Percentiles rank a stretch among this genome's conserved stretches.
phyloP scores from a whole-genome alignment of 345 rosid species.

The Punica granatum region DNA sequence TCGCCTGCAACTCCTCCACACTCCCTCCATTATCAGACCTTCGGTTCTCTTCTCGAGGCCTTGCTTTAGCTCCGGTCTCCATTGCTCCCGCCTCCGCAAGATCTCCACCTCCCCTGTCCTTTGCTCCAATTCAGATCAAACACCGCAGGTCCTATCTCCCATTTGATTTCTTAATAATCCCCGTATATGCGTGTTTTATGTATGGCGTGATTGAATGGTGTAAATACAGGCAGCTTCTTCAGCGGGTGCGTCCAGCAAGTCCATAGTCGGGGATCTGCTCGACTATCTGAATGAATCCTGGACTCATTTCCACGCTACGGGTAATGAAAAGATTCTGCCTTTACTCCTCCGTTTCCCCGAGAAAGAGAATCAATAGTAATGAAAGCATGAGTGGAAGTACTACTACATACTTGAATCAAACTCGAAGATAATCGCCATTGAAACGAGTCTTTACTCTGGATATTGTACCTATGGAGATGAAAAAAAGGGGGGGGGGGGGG shows the following conservation, averaged over 20 bases:
- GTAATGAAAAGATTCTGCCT: constrained; percentile 15
- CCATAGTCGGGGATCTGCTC: constrained; percentile 28
- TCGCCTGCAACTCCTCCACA: constrained; percentile 38
- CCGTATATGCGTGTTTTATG: not conserved
- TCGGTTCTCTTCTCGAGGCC: constrained; percentile 16
- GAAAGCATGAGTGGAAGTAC: not conserved
- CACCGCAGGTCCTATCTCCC: constrained; percentile 15
- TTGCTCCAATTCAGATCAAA: constrained; percentile 20
- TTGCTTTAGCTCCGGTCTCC: constrained; percentile 3
- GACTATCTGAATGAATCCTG: constrained; percentile 89
- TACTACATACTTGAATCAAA: not conserved
- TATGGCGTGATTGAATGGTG: not conserved
- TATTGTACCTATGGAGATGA: not conserved
- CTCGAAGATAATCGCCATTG: not conserved
- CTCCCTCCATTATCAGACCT: constrained; percentile 23
- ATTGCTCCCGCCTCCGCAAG: constrained; percentile 20
- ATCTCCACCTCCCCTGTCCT: constrained; percentile 24
- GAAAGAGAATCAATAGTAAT: not conserved
- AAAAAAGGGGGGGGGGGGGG: too few relatives aligned
- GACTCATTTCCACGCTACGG: constrained; percentile 94
- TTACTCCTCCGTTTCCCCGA: not conserved
- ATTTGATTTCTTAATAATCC: not conserved
- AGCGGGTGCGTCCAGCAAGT: constrained; percentile 17
- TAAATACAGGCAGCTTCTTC: constrained; percentile 11
- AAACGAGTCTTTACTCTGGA: not conserved